phyloP scores from a whole-genome alignment of 1,139 yeast genomes.

The Kurtzmaniella quercitrusa region DNA sequence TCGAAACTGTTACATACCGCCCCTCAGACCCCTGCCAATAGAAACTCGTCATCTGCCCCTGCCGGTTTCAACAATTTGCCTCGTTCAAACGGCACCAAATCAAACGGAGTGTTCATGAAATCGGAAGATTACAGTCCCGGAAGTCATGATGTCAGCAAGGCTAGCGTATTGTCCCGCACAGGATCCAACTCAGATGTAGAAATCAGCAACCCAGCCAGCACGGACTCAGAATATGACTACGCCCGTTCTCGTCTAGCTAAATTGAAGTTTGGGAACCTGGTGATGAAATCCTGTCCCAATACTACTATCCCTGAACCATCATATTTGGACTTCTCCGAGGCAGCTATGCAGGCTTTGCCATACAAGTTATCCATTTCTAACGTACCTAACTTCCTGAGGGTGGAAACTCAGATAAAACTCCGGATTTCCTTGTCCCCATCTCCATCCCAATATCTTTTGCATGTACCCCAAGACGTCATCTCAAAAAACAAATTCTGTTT shows the following conservation, averaged over 20 bases:
- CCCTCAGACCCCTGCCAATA: neutral
- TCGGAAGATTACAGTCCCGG: slow-evolving; percentile 10
- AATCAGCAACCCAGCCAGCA: slow-evolving; percentile 3
- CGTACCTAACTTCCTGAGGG: slow-evolving; percentile 78
- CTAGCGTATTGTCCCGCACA: slow-evolving; percentile 15
- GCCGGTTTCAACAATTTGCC: neutral
- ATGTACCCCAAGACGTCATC: slow-evolving; percentile 80
- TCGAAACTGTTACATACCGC: neutral
- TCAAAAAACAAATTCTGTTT: slow-evolving; percentile 80
- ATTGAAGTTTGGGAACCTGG: slow-evolving; percentile 51
- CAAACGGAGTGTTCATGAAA: neutral
- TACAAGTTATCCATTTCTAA: slow-evolving; percentile 55
- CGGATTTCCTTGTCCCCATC: slow-evolving; percentile 64
- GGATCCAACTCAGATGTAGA: slow-evolving; percentile 10
- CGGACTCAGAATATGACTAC: slow-evolving; percentile 35
- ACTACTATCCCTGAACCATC: slow-evolving; percentile 27
- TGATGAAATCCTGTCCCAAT: slow-evolving; percentile 37
- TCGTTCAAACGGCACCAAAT: neutral
- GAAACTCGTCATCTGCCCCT: neutral
- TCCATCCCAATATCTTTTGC: slow-evolving; percentile 66
- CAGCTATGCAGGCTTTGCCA: slow-evolving; percentile 45
- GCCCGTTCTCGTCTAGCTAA: slow-evolving; percentile 52
- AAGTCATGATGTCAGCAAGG: slow-evolving; percentile 15
- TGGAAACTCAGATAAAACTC: slow-evolving; percentile 90
- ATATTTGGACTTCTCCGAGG: slow-evolving; percentile 35